Conservation (phyloP, 345 rosid genomes). For the Citrus glauca region DNA sequence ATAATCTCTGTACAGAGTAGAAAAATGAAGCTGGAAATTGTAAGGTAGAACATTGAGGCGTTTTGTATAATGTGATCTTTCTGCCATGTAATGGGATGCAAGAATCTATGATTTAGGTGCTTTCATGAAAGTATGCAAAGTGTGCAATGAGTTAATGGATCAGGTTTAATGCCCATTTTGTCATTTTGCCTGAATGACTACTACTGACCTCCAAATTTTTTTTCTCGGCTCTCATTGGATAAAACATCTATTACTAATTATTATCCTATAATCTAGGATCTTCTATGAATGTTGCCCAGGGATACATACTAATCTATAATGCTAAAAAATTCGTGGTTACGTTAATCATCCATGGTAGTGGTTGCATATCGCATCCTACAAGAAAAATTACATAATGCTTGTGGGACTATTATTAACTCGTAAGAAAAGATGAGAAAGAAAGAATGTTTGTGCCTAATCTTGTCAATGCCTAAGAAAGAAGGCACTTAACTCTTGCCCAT, state of each 20-base stretch:
- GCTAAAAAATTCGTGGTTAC: not conserved
- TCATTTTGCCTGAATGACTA: not conserved
- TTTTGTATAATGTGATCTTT: constrained; percentile 9
- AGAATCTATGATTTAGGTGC: constrained; percentile 14
- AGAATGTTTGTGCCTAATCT: not conserved
- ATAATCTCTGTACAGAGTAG: constrained; percentile 33
- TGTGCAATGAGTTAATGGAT: constrained; percentile 18
- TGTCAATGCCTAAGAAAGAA: constrained; percentile 14
- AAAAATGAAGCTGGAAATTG: constrained; percentile 9
- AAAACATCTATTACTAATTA: not conserved
- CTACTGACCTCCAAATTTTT: not conserved
- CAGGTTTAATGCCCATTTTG: not conserved
- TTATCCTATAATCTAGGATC: not conserved
- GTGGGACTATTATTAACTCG: not conserved
- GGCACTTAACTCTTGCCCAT: constrained; percentile 15
- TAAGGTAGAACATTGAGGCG: constrained; percentile 17
- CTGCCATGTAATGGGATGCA: not conserved
- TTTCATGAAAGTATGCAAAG: not conserved
- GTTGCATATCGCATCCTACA: too few relatives aligned
- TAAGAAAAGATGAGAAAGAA: not conserved
- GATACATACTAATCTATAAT: not conserved
- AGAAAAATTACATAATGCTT: too few relatives aligned
- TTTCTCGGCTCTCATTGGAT: not conserved
- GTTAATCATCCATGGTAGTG: not conserved
- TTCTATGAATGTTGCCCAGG: not conserved